A percentile compares a stretch with the other conserved stretches of the same genome.
Conservation (phyloP, 2,329 filamentous ascomycete genomes). For the Neurospora sp. region DNA sequence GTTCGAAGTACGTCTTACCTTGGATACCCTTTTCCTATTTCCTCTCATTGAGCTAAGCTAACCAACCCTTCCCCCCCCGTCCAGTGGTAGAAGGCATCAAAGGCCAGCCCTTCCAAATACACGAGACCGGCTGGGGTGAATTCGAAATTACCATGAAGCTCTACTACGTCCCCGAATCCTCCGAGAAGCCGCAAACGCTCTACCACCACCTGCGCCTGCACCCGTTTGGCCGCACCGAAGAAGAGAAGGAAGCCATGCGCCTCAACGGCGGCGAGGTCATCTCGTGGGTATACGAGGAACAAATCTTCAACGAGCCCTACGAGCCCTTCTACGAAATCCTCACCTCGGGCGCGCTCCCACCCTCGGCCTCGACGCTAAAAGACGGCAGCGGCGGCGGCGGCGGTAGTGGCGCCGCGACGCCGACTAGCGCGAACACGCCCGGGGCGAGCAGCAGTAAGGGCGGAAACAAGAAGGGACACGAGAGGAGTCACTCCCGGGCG, state of each 20-base stretch:
- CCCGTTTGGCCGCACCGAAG: constrained; percentile 77
- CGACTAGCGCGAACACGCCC: constrained; percentile 30
- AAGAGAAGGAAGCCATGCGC: constrained; percentile 53
- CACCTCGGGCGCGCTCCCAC: constrained; percentile 57
- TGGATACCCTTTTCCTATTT: background rate
- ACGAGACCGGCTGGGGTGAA: constrained; percentile 95
- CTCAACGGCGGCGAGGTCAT: constrained; percentile 54
- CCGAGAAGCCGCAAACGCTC: constrained; percentile 90
- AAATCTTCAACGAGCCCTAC: constrained; percentile 95
- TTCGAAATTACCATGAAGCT: constrained; percentile 95
- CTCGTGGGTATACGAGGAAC: constrained; percentile 81
- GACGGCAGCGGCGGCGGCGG: constrained; percentile 25
- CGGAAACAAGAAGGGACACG: background rate
- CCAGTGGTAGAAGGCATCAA: constrained; percentile 61
- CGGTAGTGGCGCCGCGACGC: constrained; percentile 35
- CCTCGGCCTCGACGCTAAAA: constrained; percentile 15
- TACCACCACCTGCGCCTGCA: constrained; percentile 90
- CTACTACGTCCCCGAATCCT: constrained; percentile 79
- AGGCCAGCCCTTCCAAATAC: constrained; percentile 66
- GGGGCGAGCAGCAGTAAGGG: background rate
- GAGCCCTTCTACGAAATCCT: constrained; percentile 84
- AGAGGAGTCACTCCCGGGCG: constrained; percentile 26
- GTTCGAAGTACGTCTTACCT: constrained; percentile 52
- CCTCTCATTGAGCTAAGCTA: background rate
- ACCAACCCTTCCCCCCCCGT: background rate